Evolutionary conservation across 2,329 filamentous ascomycete species (phyloP), one percentile per base, ranked within the genome.

Genomic region (Colletotrichum sp.): DNA sequence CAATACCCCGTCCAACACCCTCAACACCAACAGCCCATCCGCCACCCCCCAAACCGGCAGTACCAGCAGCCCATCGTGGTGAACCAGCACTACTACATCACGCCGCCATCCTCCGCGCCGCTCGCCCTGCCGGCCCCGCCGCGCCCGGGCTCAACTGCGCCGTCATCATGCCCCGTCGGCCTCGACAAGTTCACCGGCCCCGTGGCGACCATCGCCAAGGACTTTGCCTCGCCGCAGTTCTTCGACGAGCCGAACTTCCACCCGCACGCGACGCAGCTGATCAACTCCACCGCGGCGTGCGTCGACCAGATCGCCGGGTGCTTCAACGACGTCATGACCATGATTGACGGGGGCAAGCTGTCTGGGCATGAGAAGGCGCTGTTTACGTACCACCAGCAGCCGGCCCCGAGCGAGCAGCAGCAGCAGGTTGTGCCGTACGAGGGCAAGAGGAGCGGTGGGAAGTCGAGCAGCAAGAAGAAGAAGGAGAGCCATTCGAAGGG

Each of bases 271-370:
- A 85, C 85, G 1, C 87, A 88, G 78, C 82, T 89, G 30, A 81
- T 88, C 57, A 86, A 86, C 77, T 87, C 89, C 78, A 84, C 85
- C 7, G 85, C 87, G 16, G 85, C 86, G 8, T 83, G 91, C 21
- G 92, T 88, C 79, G 91, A 94, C 79, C 85, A 91, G 71, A 90
- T 95, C 63, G 90, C 88, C 16, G 87, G 87, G 5, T 92, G 92
- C 68, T 89, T 96, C 76, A 90, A 95, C 81, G 85, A 91, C 60
- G 88, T 95, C 72, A 91, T 96, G 82, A 95, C 94, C 1, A 88
- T 90, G 32, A 95, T 96, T 71, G 94, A 96, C 81, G 87, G 89
- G 24, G 93, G 94, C 30, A 86, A 84, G 34, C 87, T 88, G 30
- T 79, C 82, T 16, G 89, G 90, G 6, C 84, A 89, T 75, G 90